A percentile compares a stretch with the other conserved stretches of the same genome.
phyloP scores from a whole-genome alignment of 2,329 filamentous ascomycete species.

The Shiraia bambusicola region DNA sequence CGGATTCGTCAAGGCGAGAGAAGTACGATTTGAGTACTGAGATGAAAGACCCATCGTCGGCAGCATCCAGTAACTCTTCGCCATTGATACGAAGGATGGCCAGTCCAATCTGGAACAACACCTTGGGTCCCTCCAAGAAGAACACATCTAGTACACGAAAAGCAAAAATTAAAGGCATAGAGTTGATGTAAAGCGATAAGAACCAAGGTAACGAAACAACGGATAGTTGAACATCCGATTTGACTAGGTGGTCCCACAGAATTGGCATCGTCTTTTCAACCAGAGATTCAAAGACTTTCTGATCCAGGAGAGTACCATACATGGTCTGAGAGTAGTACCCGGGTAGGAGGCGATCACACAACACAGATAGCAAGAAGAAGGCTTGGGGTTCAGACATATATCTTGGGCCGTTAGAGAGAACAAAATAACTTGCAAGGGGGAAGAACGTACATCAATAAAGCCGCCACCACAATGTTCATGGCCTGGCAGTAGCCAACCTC shows the following conservation, averaged over 20 bases:
- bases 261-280: slow-evolving; percentile 99
- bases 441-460: slow-evolving; percentile 74
- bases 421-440: slow-evolving; percentile 8
- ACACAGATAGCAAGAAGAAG: slow-evolving; percentile 86
- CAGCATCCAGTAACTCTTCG: slow-evolving; percentile 88
- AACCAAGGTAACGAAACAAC: slow-evolving; percentile 98
- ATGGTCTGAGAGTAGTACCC: slow-evolving; percentile 99
- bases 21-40: slow-evolving; percentile 96
- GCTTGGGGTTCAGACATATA: slow-evolving; percentile 97
- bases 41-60: slow-evolving; percentile 95
- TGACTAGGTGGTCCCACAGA: slow-evolving; percentile 96
- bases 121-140: slow-evolving; percentile 96
- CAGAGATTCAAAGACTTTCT: slow-evolving; percentile 94
- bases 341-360: slow-evolving; percentile 90
- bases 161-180: slow-evolving; percentile 96
- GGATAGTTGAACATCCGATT: slow-evolving; percentile 93
- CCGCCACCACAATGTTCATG: slow-evolving; percentile 99
- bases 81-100: slow-evolving; percentile 98
- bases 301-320: slow-evolving; percentile 96
- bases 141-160: slow-evolving; percentile 97
- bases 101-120: slow-evolving; percentile 92
- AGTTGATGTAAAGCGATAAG: slow-evolving; percentile 97
- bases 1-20: slow-evolving; percentile 87
- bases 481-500: slow-evolving; percentile 98
- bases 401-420: slow-evolving; percentile 45